A percentile compares a stretch with the other conserved stretches of the same genome.
Evolutionary conservation across 805 yeast genomes (phyloP).

Genomic region (Alloascoidea africana): DNA sequence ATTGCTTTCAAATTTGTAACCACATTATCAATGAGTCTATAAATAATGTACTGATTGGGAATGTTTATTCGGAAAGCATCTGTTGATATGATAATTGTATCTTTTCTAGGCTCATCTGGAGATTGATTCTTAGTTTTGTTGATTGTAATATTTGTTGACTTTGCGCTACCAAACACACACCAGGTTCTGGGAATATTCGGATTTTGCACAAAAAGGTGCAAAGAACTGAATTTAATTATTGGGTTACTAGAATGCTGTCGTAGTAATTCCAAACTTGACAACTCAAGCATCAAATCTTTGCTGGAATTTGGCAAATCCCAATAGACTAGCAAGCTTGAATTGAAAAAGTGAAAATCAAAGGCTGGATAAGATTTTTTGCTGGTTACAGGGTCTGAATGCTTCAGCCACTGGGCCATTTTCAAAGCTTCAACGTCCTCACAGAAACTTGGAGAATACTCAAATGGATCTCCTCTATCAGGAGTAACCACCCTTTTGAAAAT

Average conservation of each 20-base stretch:
- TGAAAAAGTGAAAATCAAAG: not conserved
- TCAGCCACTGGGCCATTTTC: too few relatives aligned
- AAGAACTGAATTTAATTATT: not conserved
- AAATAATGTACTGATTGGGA: conserved; percentile 64
- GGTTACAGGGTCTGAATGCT: too few relatives aligned
- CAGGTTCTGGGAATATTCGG: not conserved
- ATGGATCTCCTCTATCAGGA: conserved; percentile 4
- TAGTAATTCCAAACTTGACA: not conserved
- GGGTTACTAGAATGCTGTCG: not conserved
- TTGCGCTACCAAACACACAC: not conserved
- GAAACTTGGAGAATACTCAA: not conserved
- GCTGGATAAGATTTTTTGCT: not conserved
- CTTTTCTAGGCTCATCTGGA: conserved; percentile 6
- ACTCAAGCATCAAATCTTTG: not conserved
- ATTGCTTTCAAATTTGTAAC: conserved; percentile 52
- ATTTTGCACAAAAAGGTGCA: not conserved
- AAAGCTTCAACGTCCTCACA: too few relatives aligned
- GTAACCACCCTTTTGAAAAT: conserved; percentile 26
- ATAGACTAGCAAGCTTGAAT: not conserved
- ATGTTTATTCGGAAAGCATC: conserved; percentile 23
- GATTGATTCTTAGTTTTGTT: conserved; percentile 1
- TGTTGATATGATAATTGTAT: conserved; percentile 13
- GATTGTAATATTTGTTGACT: not conserved
- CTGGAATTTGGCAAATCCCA: conserved; percentile 1
- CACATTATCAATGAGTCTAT: conserved; percentile 67